Percentiles rank a stretch among this genome's conserved stretches.
Evolutionary conservation across 495 filamentous ascomycete genomes (phyloP).

Genomic region (Tuber calosporum): DNA sequence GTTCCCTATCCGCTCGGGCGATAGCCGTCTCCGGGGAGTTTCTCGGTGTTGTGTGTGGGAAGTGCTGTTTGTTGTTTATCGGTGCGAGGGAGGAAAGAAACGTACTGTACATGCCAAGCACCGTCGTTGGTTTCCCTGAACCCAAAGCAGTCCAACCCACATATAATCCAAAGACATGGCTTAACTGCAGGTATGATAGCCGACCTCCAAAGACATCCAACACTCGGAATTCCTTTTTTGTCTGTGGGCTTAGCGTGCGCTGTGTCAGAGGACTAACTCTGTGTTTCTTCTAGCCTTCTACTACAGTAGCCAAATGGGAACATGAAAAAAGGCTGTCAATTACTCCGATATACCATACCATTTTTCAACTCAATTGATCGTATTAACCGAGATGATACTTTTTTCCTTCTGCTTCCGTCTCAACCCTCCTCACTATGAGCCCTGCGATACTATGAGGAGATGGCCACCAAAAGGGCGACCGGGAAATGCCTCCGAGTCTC

Average conservation of each 20-base stretch:
- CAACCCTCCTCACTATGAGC: not conserved
- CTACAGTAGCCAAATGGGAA: not conserved
- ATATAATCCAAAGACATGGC: too few species aligned
- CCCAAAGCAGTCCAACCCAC: too few species aligned
- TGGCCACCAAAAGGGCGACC: slow-evolving; percentile 45
- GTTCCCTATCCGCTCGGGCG: not conserved
- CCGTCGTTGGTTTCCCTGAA: too few species aligned
- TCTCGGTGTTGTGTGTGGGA: too few species aligned
- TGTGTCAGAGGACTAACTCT: not conserved
- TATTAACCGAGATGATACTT: not conserved
- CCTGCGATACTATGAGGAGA: not conserved
- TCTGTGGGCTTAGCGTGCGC: not conserved
- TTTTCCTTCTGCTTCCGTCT: not conserved
- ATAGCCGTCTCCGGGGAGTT: not conserved
- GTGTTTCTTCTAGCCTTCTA: not conserved
- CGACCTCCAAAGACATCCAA: too few species aligned
- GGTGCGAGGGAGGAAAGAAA: too few species aligned
- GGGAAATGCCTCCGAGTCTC: too few species aligned
- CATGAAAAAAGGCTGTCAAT: not conserved
- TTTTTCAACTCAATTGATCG: not conserved
- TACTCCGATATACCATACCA: not conserved
- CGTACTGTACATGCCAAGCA: too few species aligned
- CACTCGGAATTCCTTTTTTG: not conserved
- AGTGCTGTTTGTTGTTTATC: too few species aligned
- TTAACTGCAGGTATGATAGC: too few species aligned